Evolutionary conservation across 73 alveolate species (phyloP).

Genomic region (Paramecium biaurelia): DNA sequence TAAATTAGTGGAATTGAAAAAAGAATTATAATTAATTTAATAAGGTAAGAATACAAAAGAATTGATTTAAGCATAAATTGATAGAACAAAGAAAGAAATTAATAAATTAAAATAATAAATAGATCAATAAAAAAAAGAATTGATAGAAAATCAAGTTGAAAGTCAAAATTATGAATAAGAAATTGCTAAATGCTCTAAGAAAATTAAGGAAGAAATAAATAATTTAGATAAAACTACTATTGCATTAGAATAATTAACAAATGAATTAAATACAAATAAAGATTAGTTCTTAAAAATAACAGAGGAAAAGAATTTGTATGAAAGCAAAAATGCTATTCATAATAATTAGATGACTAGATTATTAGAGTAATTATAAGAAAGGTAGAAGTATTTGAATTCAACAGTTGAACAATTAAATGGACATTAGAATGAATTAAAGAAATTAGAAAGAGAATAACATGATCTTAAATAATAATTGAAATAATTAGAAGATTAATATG

Average conservation of each 20-base stretch:
- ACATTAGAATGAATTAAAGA: background rate
- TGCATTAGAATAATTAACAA: slow-evolving; percentile 59
- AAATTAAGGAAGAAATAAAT: slow-evolving; percentile 66
- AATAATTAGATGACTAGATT: background rate
- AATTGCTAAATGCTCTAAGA: slow-evolving; percentile 68
- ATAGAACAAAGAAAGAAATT: slow-evolving; percentile 63
- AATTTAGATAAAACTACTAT: slow-evolving; percentile 56
- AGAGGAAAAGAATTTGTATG: background rate
- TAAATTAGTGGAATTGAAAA: slow-evolving; percentile 66
- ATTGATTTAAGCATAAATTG: slow-evolving; percentile 8
- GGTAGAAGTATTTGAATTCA: background rate
- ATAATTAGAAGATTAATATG: slow-evolving; percentile 31
- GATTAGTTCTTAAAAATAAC: slow-evolving; percentile 54
- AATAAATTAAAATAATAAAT: slow-evolving; percentile 72
- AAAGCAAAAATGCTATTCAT: background rate
- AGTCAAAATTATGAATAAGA: slow-evolving; percentile 66
- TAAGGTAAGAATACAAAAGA: slow-evolving; percentile 42
- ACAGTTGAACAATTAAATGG: background rate
- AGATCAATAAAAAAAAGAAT: slow-evolving; percentile 33
- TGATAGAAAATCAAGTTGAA: slow-evolving; percentile 58
- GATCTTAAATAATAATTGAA: background rate
- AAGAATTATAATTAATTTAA: slow-evolving; percentile 25
- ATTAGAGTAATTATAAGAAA: background rate
- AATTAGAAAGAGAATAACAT: slow-evolving; percentile 12
- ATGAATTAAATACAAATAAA: slow-evolving; percentile 63